Evolutionary conservation across 2,329 filamentous ascomycete species (phyloP), one percentile per base, ranked within the genome.

Genomic region (Achaetomium macrosporum): DNA sequence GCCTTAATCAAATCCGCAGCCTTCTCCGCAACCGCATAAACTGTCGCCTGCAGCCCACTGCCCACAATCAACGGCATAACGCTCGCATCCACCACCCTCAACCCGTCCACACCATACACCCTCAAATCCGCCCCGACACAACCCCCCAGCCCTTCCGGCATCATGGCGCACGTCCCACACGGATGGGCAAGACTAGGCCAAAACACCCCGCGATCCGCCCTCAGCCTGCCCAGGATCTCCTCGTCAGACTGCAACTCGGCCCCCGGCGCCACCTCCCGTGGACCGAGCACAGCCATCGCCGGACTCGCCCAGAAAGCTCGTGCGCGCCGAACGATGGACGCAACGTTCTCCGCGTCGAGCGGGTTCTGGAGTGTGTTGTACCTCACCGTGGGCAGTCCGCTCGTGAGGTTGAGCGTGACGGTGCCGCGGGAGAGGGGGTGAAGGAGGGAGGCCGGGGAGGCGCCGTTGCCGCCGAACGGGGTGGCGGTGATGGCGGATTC

Each of bases 331-430:
- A 61, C 50, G 40, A 60, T 57, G 13, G 51, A 44, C 2, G 55
- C 42, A 10, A 59, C 52, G 35, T 45, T 58, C 19, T 56, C 55
- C 7, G 29, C 48, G 42, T 61, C 58, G 16, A 59, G 17, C 0
- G 59, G 58, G 53, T 63, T 60, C 42, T 54, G 48, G 5, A 61
- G 42, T 9, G 59, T 60, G 48, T 60, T 56, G 50, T 57, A 60
- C 17, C 56, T 53, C n/a, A 59, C 58, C 4, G 53, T 36, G 2
- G 58, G 58, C 15, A 59, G 42, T 9, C 42, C 47, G 15, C 47
- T 42, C 1, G 39, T 42, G 1, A 42, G 39, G 50, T 59, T 51
- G 8, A 60, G 53, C 3, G 56, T 54, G 4, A 60, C 51, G 3
- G 54, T 58, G 2, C 59, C 59, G 9, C 59, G 53, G 2, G 56